Evolutionary conservation across 2,329 filamentous ascomycete genomes (phyloP).

Genomic region (Ceratocystis harringtonii): DNA sequence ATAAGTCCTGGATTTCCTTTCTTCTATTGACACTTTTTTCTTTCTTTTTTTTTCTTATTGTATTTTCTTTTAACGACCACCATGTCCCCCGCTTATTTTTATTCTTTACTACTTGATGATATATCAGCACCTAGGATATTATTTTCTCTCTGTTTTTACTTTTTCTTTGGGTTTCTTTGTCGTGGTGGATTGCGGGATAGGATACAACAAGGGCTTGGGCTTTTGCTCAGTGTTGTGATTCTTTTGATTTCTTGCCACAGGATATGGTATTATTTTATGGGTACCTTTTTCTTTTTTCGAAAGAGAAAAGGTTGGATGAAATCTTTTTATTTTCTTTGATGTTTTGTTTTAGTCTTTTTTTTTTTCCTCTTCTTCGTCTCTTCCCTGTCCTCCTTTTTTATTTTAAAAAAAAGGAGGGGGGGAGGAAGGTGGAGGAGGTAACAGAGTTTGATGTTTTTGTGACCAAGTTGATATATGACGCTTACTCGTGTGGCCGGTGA

Average conservation of each 20-base stretch:
- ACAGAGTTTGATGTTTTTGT: not conserved
- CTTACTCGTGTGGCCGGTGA: not conserved
- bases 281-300: constrained; percentile 1
- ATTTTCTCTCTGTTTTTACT: not conserved
- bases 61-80: not conserved
- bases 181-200: not conserved
- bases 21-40: not conserved
- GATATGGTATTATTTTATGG: not conserved
- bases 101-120: not conserved
- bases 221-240: constrained; percentile 13
- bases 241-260: constrained; percentile 10
- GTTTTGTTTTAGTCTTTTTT: constrained; percentile 13
- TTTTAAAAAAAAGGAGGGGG: not conserved
- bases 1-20: not conserved
- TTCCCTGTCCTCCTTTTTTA: constrained; percentile 4
- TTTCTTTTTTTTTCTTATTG: not conserved
- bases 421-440: not conserved
- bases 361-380: not conserved
- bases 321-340: not conserved
- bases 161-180: constrained; percentile 3
- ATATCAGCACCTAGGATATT: not conserved
- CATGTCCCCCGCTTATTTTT: constrained; percentile 2
- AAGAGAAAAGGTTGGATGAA: not conserved
- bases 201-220: not conserved
- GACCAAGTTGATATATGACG: not conserved